Evolutionary conservation across 2,329 filamentous ascomycete genomes (phyloP).

Genomic region (Bipolaris oryzae): DNA sequence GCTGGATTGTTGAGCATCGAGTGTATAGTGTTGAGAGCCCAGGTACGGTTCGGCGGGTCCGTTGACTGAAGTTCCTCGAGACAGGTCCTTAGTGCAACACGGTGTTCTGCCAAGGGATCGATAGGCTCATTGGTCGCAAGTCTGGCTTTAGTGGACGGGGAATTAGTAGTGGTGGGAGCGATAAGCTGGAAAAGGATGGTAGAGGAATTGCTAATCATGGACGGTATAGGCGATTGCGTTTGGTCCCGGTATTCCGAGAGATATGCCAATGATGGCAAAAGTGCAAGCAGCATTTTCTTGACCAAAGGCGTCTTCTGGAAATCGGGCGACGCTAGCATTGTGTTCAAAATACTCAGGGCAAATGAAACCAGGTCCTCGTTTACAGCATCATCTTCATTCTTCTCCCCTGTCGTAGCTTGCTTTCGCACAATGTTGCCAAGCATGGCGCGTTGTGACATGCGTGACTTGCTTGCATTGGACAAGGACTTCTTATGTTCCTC

Average conservation of each 20-base stretch:
- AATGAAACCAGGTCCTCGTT: constrained; percentile 49
- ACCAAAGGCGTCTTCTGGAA: constrained; percentile 41
- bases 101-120: constrained; percentile 58
- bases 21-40: constrained; percentile 42
- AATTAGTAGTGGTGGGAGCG: constrained; percentile 59
- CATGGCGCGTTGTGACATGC: constrained; percentile 33
- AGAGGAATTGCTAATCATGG: constrained; percentile 36
- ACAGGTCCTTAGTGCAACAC: constrained; percentile 29
- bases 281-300: constrained; percentile 15
- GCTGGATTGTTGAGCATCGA: constrained; percentile 58
- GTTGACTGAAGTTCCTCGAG: constrained; percentile 40
- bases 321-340: constrained; percentile 42
- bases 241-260: constrained; percentile 21
- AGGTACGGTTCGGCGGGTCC: constrained; percentile 46
- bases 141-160: neutral
- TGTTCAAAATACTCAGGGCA: constrained; percentile 50
- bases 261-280: constrained; percentile 30
- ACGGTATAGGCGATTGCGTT: constrained; percentile 13
- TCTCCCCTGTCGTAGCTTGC: neutral
- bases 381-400: neutral
- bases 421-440: constrained; percentile 34
- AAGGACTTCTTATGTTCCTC: constrained; percentile 55
- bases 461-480: constrained; percentile 33
- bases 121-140: constrained; percentile 41
- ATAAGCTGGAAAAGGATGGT: constrained; percentile 57